Percentiles rank a stretch among this genome's conserved stretches.
These are phyloP conservation scores for Pinus albicaulis DNA, from an alignment of 75 land plant genomes.

Conservation along the genomic window DNA sequence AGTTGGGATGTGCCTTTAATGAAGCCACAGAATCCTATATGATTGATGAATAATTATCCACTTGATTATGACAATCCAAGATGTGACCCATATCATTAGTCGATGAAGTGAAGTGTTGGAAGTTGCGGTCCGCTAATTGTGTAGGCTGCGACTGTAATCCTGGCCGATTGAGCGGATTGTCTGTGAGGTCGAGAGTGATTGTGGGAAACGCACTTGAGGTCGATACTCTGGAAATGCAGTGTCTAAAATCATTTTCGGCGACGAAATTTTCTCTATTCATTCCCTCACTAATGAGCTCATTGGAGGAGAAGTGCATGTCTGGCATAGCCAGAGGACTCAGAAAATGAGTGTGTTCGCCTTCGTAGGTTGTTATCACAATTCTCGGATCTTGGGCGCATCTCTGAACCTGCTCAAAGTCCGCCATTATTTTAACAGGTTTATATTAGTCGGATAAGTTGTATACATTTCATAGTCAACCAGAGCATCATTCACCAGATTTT, in stretches of 20 bases:
- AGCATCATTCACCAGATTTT: too few species aligned
- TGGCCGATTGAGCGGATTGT: background rate
- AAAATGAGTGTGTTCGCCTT: constrained; percentile 2
- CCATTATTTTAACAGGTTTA: too few species aligned
- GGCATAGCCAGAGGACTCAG: background rate
- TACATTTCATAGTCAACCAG: too few species aligned
- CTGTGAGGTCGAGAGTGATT: background rate
- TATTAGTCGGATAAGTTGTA: too few species aligned
- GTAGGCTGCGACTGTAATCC: too few species aligned
- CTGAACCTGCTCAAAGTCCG: constrained; percentile 1
- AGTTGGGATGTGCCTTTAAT: constrained; percentile 20
- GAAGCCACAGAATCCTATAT: constrained; percentile 10
- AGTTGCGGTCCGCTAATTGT: too few species aligned
- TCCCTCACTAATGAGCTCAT: background rate
- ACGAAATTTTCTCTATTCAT: background rate
- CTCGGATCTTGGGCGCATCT: background rate
- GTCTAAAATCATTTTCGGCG: background rate
- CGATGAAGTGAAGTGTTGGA: too few species aligned
- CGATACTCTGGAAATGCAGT: background rate
- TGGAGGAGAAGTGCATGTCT: too few species aligned
- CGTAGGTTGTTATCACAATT: background rate
- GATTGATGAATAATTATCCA: too few species aligned
- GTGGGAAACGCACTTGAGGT: background rate
- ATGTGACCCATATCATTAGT: too few species aligned
- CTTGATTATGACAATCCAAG: too few species aligned